Evolutionary conservation across 1,284 basidiomycete genomes (phyloP).

Genomic region (Xerocomus amazonicus): DNA sequence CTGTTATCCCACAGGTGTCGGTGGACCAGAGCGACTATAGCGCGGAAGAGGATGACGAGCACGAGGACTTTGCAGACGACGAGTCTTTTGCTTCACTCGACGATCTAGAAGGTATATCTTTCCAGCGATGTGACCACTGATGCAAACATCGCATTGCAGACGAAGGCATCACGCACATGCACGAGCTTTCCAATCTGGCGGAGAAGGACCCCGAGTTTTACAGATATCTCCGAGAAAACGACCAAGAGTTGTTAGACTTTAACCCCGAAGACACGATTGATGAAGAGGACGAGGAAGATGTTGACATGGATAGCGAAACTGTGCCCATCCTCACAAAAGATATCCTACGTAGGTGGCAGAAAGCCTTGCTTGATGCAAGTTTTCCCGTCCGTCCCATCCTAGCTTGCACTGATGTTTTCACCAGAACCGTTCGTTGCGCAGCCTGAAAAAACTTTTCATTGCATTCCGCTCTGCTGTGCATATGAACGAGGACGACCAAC

Average conservation of each 20-base stretch:
- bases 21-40: constrained; percentile 43
- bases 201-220: constrained; percentile 98
- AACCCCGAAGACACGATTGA: constrained; percentile 42
- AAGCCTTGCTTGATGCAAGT: constrained; percentile 80
- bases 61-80: constrained; percentile 55
- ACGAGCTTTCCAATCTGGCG: constrained; percentile 86
- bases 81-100: constrained; percentile 75
- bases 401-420: neutral
- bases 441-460: constrained; percentile 80
- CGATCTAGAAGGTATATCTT: constrained; percentile 60
- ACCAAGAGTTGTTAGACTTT: constrained; percentile 85
- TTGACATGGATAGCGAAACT: constrained; percentile 44
- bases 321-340: constrained; percentile 70
- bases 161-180: constrained; percentile 68
- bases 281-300: constrained; percentile 39
- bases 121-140: neutral
- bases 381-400: neutral
- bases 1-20: constrained; percentile 28
- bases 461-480: constrained; percentile 88
- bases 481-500: constrained; percentile 83
- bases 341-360: constrained; percentile 83
- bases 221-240: constrained; percentile 97
- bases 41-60: constrained; percentile 45
- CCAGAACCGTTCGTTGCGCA: constrained; percentile 83
- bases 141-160: constrained; percentile 38